Evolutionary conservation across 192 early-diverging fungal species (phyloP).

Genomic region (Coemansia sp.): DNA sequence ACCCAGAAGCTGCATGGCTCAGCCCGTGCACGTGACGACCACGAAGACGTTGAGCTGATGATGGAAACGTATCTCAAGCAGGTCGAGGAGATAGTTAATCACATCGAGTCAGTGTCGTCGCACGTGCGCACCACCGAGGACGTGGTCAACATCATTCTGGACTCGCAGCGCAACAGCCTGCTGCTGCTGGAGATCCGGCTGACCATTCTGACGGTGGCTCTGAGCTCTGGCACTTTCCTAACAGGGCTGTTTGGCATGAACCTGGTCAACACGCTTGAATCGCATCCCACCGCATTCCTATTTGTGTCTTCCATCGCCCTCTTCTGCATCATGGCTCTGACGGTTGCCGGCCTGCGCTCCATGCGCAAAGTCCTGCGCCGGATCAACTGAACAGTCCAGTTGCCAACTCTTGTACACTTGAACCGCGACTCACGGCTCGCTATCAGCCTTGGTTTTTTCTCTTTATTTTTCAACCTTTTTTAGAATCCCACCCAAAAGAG

Average conservation of each 20-base stretch:
- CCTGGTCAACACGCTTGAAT: constrained; percentile 72
- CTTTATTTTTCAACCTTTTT: background rate
- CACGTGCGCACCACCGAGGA: constrained; percentile 80
- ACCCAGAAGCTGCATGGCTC: constrained; percentile 70
- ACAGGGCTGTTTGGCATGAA: constrained; percentile 91
- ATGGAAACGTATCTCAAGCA: constrained; percentile 88
- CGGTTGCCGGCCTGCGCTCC: constrained; percentile 37
- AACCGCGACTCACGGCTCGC: background rate
- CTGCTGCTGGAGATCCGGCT: constrained; percentile 81
- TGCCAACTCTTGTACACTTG: background rate
- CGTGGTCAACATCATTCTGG: constrained; percentile 81
- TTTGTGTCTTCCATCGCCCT: constrained; percentile 58
- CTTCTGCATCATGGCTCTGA: constrained; percentile 31
- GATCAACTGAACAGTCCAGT: constrained; percentile 26
- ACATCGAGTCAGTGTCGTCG: constrained; percentile 64
- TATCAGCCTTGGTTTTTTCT: background rate
- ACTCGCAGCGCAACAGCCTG: constrained; percentile 81
- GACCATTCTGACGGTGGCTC: constrained; percentile 74
- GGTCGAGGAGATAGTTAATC: constrained; percentile 79
- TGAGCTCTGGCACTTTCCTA: constrained; percentile 72
- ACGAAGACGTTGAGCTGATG: constrained; percentile 88
- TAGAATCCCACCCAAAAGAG: background rate
- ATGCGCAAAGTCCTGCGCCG: constrained; percentile 50
- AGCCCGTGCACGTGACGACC: constrained; percentile 61
- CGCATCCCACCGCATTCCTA: constrained; percentile 66